phyloP scores from a whole-genome alignment of 2,329 filamentous ascomycete genomes.

The Lithohypha guttulata region DNA sequence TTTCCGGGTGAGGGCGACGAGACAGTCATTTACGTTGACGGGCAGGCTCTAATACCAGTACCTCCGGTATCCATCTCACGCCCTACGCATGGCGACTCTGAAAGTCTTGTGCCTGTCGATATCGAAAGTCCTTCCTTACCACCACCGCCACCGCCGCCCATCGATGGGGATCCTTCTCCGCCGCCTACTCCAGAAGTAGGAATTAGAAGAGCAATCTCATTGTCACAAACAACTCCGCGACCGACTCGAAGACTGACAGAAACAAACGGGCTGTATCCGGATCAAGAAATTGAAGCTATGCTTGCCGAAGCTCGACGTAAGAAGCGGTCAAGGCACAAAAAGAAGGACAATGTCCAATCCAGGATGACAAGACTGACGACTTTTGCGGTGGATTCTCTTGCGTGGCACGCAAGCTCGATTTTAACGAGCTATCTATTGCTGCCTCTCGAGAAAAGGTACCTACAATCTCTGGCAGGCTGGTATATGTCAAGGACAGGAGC shows the following conservation, averaged over 20 bases:
- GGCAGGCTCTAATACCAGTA: slow-evolving; percentile 7
- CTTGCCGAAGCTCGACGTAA: neutral
- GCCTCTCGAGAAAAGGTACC: slow-evolving; percentile 31
- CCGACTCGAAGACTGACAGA: slow-evolving; percentile 19
- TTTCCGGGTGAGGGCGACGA: neutral
- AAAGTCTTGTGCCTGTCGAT: neutral
- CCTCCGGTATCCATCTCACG: too few species aligned
- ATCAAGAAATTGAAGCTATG: slow-evolving; percentile 10
- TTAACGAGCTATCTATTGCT: slow-evolving; percentile 30
- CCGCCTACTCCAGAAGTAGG: slow-evolving; percentile 12
- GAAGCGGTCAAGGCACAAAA: neutral
- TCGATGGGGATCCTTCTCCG: neutral
- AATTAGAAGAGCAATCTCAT: slow-evolving; percentile 14
- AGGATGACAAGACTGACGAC: slow-evolving; percentile 34
- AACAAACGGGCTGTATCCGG: slow-evolving; percentile 7
- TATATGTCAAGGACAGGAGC: slow-evolving; percentile 18
- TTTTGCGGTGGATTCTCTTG: slow-evolving; percentile 32
- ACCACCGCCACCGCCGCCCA: too few species aligned
- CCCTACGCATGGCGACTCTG: neutral
- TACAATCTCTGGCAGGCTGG: slow-evolving; percentile 30
- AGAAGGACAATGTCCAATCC: slow-evolving; percentile 18
- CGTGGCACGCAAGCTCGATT: slow-evolving; percentile 31
- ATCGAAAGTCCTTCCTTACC: neutral
- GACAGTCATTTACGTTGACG: neutral
- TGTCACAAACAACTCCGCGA: slow-evolving; percentile 11